Evolutionary conservation across 345 rosid genomes (phyloP), one percentile per base, ranked within the genome.

Genomic region (Cardamine resedifolia): DNA sequence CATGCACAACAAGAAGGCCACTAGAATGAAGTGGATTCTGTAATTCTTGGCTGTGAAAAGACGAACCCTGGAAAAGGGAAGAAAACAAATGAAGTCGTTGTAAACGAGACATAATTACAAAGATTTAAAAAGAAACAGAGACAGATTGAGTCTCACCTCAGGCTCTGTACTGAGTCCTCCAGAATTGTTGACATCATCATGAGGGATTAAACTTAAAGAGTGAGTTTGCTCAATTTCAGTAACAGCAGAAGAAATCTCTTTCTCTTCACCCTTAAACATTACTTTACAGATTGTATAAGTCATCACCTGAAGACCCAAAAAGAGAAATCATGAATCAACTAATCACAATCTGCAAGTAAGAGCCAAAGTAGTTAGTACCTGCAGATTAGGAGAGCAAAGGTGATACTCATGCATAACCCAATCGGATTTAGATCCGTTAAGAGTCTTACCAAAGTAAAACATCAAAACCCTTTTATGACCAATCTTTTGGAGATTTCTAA

Each of bases 391-490:
- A 53, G 41, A 68, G 14, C 30, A 3, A 62, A 9, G 1, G 64
- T 5, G 26, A 8, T 36, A 70, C 58, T 87, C 89, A 1, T 83
- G 80, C 21, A 71, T 75, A 3, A 81, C 50, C 77, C 77, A 88
- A 0, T 30, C 15, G 1, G 83, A 72, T 62, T 64, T 74, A 0
- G 39, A 19, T 0, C 72, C 67, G 0, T 20, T 47, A 0, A 72
- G 53, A 23, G 9, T 24, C 15, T 72, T 64, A 23, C 69, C 67
- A 1, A 2, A n/a, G 9, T 82, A 33, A 71, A 84, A 88, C 66
- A 81, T 77, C 44, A 88, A 50, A 45, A 79, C 71, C 77, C 58
- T 83, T 75, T 66, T 88, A 15, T 45, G 64, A 19, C 92, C 90
- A 12, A 85, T 80, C 11, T 19, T 60, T 2, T 7, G 8, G 0